Evolutionary conservation across 2,329 filamentous ascomycete species (phyloP).

Genomic region (Tolypocladium cylindrosporum): DNA sequence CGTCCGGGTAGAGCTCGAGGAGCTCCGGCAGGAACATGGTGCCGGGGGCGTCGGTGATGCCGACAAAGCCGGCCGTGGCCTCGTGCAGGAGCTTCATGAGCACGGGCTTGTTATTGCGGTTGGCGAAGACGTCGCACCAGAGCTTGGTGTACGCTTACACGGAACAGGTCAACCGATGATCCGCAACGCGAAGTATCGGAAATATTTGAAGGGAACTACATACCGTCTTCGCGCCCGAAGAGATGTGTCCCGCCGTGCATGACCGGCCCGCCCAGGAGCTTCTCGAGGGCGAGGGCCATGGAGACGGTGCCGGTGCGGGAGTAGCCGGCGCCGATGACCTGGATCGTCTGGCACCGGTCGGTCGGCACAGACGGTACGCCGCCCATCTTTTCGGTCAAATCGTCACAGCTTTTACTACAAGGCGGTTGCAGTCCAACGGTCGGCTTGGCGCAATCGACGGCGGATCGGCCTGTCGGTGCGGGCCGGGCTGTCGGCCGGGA

Average conservation of each 20-base stretch:
- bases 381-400: slow-evolving; percentile 9
- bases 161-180: neutral
- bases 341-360: slow-evolving; percentile 19
- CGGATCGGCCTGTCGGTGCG: neutral
- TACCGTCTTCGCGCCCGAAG: slow-evolving; percentile 23
- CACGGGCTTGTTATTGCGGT: slow-evolving; percentile 10
- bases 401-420: neutral
- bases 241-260: slow-evolving; percentile 36
- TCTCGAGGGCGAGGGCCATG: slow-evolving; percentile 34
- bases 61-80: slow-evolving; percentile 31
- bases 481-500: neutral
- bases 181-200: too few relatives aligned
- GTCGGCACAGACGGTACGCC: slow-evolving; percentile 19
- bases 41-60: slow-evolving; percentile 33
- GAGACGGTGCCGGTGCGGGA: slow-evolving; percentile 28
- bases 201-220: neutral
- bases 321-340: slow-evolving; percentile 32
- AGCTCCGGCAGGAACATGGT: slow-evolving; percentile 32
- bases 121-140: slow-evolving; percentile 3
- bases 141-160: slow-evolving; percentile 6
- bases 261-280: slow-evolving; percentile 35
- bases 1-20: slow-evolving; percentile 36
- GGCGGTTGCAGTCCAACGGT: neutral
- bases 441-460: neutral
- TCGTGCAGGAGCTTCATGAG: slow-evolving; percentile 22